phyloP scores from a whole-genome alignment of 2,329 filamentous ascomycete genomes.

The Colletotrichum acutatum region DNA sequence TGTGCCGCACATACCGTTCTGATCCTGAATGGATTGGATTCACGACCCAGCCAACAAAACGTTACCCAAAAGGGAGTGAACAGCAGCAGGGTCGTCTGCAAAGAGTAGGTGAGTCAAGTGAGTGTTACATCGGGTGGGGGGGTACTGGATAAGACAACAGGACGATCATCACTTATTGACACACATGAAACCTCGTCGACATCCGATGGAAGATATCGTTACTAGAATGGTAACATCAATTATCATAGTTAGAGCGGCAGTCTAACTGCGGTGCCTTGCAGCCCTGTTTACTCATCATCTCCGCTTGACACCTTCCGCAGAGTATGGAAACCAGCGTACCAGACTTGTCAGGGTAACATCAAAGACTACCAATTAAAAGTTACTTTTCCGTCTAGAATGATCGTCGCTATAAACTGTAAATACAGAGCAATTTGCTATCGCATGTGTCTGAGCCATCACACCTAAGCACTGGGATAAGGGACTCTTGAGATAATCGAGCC shows the following conservation, averaged over 20 bases:
- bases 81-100: neutral
- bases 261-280: no score
- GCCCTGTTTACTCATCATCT: neutral
- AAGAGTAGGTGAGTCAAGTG: neutral
- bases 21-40: slow-evolving; percentile 71
- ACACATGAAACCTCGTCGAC: slow-evolving; percentile 44
- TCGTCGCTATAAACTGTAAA: neutral
- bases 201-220: slow-evolving; percentile 41
- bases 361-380: neutral
- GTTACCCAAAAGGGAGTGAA: slow-evolving; percentile 59
- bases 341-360: neutral
- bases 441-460: neutral
- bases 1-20: slow-evolving; percentile 70
- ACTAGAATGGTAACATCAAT: slow-evolving; percentile 45
- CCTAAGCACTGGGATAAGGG: neutral
- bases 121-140: slow-evolving; percentile 52
- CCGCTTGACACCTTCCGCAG: neutral
- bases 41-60: slow-evolving; percentile 61
- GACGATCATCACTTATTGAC: slow-evolving; percentile 39
- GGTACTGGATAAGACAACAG: slow-evolving; percentile 46
- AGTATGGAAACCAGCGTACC: neutral
- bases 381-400: neutral
- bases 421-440: neutral
- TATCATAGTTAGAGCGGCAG: slow-evolving; percentile 30
- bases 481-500: neutral